Conservation (phyloP, 768 basidiomycete genomes). For the Termitomyces titanicus region DNA sequence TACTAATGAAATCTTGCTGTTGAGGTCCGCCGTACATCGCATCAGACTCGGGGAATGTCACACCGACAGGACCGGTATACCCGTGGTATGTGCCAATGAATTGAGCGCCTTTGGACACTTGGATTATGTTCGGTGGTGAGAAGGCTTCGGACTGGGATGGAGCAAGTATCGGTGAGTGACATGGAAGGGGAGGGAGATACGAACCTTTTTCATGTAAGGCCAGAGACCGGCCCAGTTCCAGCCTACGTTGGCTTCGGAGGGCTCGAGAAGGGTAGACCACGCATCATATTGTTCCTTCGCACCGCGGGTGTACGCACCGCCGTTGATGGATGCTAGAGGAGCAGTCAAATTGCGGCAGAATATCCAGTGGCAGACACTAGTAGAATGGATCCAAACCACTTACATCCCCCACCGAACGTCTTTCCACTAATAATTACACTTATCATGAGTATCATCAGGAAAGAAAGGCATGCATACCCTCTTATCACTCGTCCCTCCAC, state of each 20-base stretch:
- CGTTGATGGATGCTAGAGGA: constrained; percentile 42
- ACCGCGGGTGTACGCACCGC: constrained; percentile 42
- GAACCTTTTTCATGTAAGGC: constrained; percentile 45
- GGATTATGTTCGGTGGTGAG: constrained; percentile 42
- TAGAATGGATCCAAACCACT: constrained; percentile 13
- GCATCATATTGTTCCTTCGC: constrained; percentile 41
- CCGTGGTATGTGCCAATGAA: constrained; percentile 48
- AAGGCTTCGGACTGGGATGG: constrained; percentile 39
- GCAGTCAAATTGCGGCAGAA: background rate
- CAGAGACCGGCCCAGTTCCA: constrained; percentile 46
- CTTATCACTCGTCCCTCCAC: constrained; percentile 36
- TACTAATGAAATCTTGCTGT: constrained; percentile 43
- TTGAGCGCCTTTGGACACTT: constrained; percentile 44
- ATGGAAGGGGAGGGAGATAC: background rate
- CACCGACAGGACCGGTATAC: constrained; percentile 48
- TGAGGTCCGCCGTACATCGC: constrained; percentile 56
- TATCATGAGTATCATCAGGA: background rate
- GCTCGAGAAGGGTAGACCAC: constrained; percentile 33
- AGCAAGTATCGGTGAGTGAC: background rate
- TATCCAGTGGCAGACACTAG: too few species aligned
- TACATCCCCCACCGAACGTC: constrained; percentile 41
- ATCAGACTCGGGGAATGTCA: constrained; percentile 40
- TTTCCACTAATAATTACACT: constrained; percentile 31
- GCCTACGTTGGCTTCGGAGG: constrained; percentile 37
- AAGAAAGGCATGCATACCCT: constrained; percentile 26